phyloP scores from a whole-genome alignment of 2,329 filamentous ascomycete species.

The Mycogone perniciosa region DNA sequence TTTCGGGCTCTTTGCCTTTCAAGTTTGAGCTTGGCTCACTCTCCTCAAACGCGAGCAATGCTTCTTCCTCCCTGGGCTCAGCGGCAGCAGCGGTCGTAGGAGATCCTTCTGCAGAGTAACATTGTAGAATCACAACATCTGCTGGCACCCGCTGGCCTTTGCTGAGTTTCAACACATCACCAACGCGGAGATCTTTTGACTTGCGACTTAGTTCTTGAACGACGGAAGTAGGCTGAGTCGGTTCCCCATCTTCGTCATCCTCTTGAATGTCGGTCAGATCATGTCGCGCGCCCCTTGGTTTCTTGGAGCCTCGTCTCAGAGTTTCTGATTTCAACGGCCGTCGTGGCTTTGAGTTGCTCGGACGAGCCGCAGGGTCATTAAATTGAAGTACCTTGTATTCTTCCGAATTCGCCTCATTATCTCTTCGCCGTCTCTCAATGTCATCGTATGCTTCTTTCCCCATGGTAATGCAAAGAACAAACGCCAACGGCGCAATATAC shows the following conservation, averaged over 20 bases:
- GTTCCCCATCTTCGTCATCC: constrained; percentile 51
- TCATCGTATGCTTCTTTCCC: constrained; percentile 96
- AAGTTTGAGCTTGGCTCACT: constrained; percentile 26
- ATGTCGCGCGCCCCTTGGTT: constrained; percentile 24
- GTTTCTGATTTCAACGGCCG: constrained; percentile 39
- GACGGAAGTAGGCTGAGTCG: constrained; percentile 38
- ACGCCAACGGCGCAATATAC: constrained; percentile 85
- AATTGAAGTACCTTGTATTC: constrained; percentile 74
- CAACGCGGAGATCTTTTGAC: constrained; percentile 84
- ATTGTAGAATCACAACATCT: constrained; percentile 89
- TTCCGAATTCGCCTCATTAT: constrained; percentile 92
- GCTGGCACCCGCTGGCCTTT: constrained; percentile 93
- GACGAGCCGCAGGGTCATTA: constrained; percentile 44
- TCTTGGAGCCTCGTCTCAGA: constrained; percentile 25
- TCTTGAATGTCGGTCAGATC: constrained; percentile 60
- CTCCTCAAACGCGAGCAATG: constrained; percentile 36
- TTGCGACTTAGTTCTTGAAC: constrained; percentile 68
- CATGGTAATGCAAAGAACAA: constrained; percentile 86
- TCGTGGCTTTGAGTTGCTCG: constrained; percentile 33
- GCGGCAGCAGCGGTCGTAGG: constrained; percentile 23
- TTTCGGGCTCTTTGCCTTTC: constrained; percentile 31
- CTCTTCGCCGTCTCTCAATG: constrained; percentile 74
- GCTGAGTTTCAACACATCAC: constrained; percentile 85
- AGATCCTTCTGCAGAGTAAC: constrained; percentile 53
- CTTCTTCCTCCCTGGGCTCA: constrained; percentile 32